A percentile compares a stretch with the other conserved stretches of the same genome.
phyloP scores from a whole-genome alignment of 257 asterid species.

The Marsdenia floribunda region DNA sequence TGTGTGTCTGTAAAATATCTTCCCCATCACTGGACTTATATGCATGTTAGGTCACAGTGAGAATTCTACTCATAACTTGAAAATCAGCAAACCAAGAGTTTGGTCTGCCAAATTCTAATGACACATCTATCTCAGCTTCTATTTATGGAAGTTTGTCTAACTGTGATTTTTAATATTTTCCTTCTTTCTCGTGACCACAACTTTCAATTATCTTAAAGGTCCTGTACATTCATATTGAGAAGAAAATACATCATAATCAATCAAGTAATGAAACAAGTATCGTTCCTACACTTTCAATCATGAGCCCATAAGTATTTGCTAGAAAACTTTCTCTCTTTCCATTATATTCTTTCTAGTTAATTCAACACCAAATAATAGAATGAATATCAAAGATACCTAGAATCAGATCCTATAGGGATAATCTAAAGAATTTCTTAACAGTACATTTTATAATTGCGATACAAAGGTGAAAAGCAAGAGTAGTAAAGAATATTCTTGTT shows the following conservation, averaged over 20 bases:
- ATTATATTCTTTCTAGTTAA: not conserved
- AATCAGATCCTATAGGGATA: not conserved
- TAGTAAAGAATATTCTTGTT: not conserved
- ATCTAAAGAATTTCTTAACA: not conserved
- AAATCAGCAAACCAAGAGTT: conserved; percentile 20
- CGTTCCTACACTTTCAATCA: not conserved
- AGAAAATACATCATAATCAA: not conserved
- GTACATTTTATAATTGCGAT: not conserved
- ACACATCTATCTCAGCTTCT: conserved; percentile 16
- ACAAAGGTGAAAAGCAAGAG: not conserved
- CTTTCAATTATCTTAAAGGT: not conserved
- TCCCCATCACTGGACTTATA: not conserved
- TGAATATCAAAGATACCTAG: not conserved
- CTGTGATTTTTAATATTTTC: not conserved
- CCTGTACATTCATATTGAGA: not conserved
- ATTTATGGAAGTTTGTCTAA: not conserved
- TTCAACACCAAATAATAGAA: not conserved
- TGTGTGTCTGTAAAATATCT: conserved; percentile 21
- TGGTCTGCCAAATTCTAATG: conserved; percentile 27
- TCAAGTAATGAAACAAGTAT: not conserved
- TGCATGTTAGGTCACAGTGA: conserved; percentile 1
- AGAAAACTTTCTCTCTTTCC: not conserved
- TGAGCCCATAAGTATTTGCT: not conserved
- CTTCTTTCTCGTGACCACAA: not conserved
- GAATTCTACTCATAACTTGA: conserved; percentile 7